Evolutionary conservation across 192 early-diverging fungal genomes (phyloP).

Genomic region (Umbelopsis sp.): DNA sequence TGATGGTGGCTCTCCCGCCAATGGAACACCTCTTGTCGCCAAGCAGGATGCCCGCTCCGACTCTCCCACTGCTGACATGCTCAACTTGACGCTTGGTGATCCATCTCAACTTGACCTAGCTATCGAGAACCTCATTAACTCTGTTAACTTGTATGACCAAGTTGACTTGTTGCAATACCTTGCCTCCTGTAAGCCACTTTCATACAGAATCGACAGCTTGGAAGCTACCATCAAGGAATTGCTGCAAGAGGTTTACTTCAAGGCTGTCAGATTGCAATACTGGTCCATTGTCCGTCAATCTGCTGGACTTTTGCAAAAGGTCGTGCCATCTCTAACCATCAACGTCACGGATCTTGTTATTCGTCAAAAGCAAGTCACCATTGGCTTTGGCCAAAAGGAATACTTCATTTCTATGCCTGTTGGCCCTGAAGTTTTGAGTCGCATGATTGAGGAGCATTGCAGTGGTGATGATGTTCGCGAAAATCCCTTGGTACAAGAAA

Average conservation of each 20-base stretch:
- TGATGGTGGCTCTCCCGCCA: background rate
- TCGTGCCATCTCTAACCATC: slow-evolving; percentile 74
- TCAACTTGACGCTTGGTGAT: slow-evolving; percentile 72
- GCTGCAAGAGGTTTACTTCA: slow-evolving; percentile 82
- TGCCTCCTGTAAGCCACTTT: slow-evolving; percentile 64
- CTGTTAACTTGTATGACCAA: slow-evolving; percentile 82
- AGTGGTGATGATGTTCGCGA: slow-evolving; percentile 81
- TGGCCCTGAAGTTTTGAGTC: slow-evolving; percentile 66
- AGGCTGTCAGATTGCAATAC: slow-evolving; percentile 68
- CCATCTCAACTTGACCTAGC: slow-evolving; percentile 61
- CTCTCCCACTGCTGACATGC: slow-evolving; percentile 23
- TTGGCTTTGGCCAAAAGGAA: slow-evolving; percentile 73
- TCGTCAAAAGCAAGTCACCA: slow-evolving; percentile 74
- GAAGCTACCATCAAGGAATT: slow-evolving; percentile 61
- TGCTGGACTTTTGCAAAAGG: slow-evolving; percentile 74
- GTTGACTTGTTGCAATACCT: slow-evolving; percentile 77
- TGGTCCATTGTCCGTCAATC: slow-evolving; percentile 87
- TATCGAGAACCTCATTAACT: slow-evolving; percentile 55
- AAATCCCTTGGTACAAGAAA: slow-evolving; percentile 81
- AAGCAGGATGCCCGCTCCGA: slow-evolving; percentile 14
- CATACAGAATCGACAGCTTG: slow-evolving; percentile 55
- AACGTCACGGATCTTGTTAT: slow-evolving; percentile 82
- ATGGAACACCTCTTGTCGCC: background rate
- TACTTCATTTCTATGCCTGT: slow-evolving; percentile 70
- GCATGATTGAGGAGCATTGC: slow-evolving; percentile 71